Base-by-base conservation (phyloP, 2,329 filamentous ascomycete species). In the Arthrobotrys megalospora region DNA sequence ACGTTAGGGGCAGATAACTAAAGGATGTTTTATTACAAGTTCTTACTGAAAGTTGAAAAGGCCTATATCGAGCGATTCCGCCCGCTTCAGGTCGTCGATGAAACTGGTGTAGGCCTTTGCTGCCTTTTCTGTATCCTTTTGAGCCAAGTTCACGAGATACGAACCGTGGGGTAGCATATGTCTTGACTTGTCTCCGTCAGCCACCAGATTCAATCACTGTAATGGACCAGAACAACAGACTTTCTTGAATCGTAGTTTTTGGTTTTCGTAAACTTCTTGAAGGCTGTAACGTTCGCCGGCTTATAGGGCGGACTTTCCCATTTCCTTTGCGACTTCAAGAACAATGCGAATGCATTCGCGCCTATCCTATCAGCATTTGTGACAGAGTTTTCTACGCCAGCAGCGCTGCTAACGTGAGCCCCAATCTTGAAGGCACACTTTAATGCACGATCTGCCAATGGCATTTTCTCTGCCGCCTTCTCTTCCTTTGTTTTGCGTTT, bases 291-390 rank as follows among this genome's bases (percentile, higher is more conserved):
- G 66, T 91, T 89, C 28, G 92, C 90, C 45, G 89, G 85, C 28
- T 91, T 87, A 3, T 99, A 87, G 0, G 92, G 89, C 7, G 94
- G 93, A 82, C 92, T 96, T 32, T 89, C 88, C 96, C 96, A 99
- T 86, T 97, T 98, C 69, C 94, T 91, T 84, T 99, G 96, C 0
- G 93, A 97, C 84, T 98, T 98, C 81, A 99, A 88, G 85, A 99
- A 99, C 19, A 98, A 87, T 3, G 96, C 96, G 81, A 98, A 97
- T 8, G 94, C 90, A 83, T 98, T 99, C 80, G 92, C 94, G 66
- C 94, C 94, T 80, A 97, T 94, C 62, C 93, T 89, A 1, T 91
- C 83, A 52, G 92, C 89, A 81, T 97, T 97, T 21, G 88, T 86
- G 75, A 98, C 88, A 0, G 94, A 89, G 84, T 98, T 97, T 72